phyloP scores from a whole-genome alignment of 169 alveolate genomes.

The Nephromyces sp. region DNA sequence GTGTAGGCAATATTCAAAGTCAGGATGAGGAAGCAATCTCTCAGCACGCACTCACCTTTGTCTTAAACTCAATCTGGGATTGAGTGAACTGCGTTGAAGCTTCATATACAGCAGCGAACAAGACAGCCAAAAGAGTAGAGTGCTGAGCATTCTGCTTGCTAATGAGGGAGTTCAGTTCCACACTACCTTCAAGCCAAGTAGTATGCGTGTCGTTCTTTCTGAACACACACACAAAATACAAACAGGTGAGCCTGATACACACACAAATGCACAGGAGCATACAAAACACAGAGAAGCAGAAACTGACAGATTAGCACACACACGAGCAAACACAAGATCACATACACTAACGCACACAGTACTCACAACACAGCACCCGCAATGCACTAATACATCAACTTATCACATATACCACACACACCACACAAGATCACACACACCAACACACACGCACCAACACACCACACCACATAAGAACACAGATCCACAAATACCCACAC shows the following conservation, averaged over 20 bases:
- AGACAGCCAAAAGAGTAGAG: constrained; percentile 26
- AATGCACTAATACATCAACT: too few species aligned
- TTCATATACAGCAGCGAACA: constrained; percentile 42
- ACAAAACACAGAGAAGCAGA: background rate
- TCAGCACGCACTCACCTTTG: constrained; percentile 20
- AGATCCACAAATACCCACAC: background rate
- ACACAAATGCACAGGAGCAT: background rate
- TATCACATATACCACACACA: too few species aligned
- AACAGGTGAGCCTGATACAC: background rate
- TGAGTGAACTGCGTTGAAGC: constrained; percentile 12
- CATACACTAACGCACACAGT: background rate
- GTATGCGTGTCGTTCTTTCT: constrained; percentile 34
- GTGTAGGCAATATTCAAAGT: background rate
- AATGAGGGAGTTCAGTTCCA: constrained; percentile 25
- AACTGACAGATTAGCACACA: background rate
- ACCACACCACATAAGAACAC: too few species aligned
- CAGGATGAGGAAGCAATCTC: background rate
- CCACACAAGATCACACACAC: too few species aligned
- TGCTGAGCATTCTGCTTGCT: constrained; percentile 18
- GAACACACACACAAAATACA: background rate
- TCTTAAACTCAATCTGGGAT: constrained; percentile 21
- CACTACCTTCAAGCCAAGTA: constrained; percentile 43
- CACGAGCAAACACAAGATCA: background rate
- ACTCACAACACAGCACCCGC: too few species aligned
- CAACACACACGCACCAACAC: too few species aligned